Conservation (phyloP, 192 early-diverging fungal genomes). For the Umbelopsis ramanniana region DNA sequence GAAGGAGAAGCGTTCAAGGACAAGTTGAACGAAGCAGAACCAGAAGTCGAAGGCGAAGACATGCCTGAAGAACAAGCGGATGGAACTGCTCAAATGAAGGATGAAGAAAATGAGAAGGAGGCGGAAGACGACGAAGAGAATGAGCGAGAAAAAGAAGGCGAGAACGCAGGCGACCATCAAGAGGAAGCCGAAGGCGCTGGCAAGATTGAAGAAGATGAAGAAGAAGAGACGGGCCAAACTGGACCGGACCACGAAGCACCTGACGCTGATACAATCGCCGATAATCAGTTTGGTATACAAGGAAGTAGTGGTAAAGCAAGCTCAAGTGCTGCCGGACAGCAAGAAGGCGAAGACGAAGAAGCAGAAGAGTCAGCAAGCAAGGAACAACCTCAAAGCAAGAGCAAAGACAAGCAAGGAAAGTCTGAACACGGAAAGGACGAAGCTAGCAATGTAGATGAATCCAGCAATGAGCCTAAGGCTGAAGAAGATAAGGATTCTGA, state of each 20-base stretch:
- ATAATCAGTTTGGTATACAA: constrained; percentile 72
- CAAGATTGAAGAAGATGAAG: constrained; percentile 49
- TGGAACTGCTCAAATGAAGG: constrained; percentile 34
- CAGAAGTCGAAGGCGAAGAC: constrained; percentile 46
- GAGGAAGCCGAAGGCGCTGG: constrained; percentile 46
- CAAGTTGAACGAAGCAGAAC: constrained; percentile 46
- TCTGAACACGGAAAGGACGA: constrained; percentile 34
- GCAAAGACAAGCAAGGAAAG: constrained; percentile 30
- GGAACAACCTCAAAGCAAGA: constrained; percentile 32
- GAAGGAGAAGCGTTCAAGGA: constrained; percentile 47
- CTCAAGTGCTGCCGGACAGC: constrained; percentile 38
- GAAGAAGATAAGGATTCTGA: constrained; percentile 48
- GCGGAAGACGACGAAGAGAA: constrained; percentile 45
- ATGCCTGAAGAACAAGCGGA: constrained; percentile 48
- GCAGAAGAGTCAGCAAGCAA: constrained; percentile 26
- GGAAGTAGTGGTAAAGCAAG: constrained; percentile 64
- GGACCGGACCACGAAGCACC: constrained; percentile 45
- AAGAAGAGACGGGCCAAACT: constrained; percentile 45
- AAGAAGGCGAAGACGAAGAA: constrained; percentile 50
- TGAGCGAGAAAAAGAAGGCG: constrained; percentile 49
- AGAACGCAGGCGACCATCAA: constrained; percentile 49
- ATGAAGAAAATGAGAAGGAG: constrained; percentile 52
- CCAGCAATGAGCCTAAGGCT: constrained; percentile 42
- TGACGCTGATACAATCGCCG: constrained; percentile 50
- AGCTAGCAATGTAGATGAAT: constrained; percentile 11